These are phyloP conservation scores for Macrotyloma uniflorum DNA, from an alignment of 306 rosid genomes.

Conservation along the genomic window DNA sequence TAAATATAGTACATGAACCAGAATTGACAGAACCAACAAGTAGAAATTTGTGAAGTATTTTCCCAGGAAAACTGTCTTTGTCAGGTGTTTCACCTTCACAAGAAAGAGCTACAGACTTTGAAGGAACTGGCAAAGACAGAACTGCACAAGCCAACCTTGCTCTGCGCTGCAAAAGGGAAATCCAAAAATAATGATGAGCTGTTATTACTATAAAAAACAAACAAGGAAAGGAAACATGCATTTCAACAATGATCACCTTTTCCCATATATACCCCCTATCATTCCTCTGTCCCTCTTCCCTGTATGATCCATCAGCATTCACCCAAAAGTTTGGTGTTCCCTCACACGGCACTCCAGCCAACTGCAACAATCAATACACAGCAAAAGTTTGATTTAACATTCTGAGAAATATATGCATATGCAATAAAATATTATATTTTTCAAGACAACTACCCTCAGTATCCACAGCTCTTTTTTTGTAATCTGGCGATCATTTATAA, in stretches of 20 bases:
- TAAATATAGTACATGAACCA: conserved; percentile 81
- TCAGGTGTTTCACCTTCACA: conserved; percentile 38
- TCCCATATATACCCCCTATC: conserved; percentile 69
- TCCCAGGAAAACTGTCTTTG: conserved; percentile 8
- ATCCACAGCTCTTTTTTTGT: conserved; percentile 58
- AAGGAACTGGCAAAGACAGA: conserved; percentile 65
- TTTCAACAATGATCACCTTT: conserved; percentile 54
- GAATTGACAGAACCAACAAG: conserved; percentile 73
- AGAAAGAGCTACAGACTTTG: conserved; percentile 25
- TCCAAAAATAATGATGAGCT: conserved; percentile 30
- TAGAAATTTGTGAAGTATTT: conserved; percentile 54
- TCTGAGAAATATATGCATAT: background rate
- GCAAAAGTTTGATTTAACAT: conserved; percentile 19
- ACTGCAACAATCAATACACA: conserved; percentile 51
- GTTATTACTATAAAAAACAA: conserved; percentile 12
- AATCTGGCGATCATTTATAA: conserved; percentile 63
- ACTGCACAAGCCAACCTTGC: conserved; percentile 53
- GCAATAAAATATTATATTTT: background rate
- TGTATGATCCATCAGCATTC: conserved; percentile 66
- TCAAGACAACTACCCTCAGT: conserved; percentile 56
- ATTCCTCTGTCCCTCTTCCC: conserved; percentile 76
- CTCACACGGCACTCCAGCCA: conserved; percentile 80
- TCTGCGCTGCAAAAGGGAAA: conserved; percentile 44
- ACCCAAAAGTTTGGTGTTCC: conserved; percentile 81
- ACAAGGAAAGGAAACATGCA: background rate